These are phyloP conservation scores for Colletotrichum musae DNA, from an alignment of 2,329 filamentous ascomycete species.

Conservation along the genomic window DNA sequence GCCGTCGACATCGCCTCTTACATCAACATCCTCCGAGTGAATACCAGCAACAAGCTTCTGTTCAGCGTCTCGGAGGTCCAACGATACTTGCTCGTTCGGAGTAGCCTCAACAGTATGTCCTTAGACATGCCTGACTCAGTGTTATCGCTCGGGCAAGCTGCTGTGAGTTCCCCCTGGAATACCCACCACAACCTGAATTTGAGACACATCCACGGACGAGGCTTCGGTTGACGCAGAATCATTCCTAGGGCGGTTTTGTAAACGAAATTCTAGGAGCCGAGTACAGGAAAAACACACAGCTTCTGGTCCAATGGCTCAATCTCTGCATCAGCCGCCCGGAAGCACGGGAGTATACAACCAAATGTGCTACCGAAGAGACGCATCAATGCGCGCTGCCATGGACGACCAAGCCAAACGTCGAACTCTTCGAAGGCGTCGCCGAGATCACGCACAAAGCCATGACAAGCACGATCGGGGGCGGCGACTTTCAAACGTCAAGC, in stretches of 20 bases:
- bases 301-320: conserved; percentile 31
- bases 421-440: conserved; percentile 38
- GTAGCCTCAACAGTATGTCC: conserved; percentile 35
- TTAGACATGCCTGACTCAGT: conserved; percentile 39
- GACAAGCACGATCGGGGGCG: conserved; percentile 41
- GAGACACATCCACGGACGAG: conserved; percentile 25
- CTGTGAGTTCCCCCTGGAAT: conserved; percentile 21
- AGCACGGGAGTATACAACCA: conserved; percentile 27
- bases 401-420: conserved; percentile 20
- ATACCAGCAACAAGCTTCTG: conserved; percentile 36
- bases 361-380: conserved; percentile 41
- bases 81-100: conserved; percentile 37
- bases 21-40: conserved; percentile 25
- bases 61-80: conserved; percentile 5
- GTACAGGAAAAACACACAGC: conserved; percentile 37
- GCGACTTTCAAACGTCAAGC: conserved; percentile 41
- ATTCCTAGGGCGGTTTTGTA: conserved; percentile 37
- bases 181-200: conserved; percentile 24
- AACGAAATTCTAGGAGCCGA: conserved; percentile 41
- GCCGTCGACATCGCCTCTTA: conserved; percentile 25
- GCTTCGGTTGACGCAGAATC: conserved; percentile 14
- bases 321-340: conserved; percentile 34
- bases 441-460: conserved; percentile 38
- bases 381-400: conserved; percentile 39
- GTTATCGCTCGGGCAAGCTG: conserved; percentile 38